Evolutionary conservation across 2,329 filamentous ascomycete species (phyloP).

Genomic region (Capronia coronata): DNA sequence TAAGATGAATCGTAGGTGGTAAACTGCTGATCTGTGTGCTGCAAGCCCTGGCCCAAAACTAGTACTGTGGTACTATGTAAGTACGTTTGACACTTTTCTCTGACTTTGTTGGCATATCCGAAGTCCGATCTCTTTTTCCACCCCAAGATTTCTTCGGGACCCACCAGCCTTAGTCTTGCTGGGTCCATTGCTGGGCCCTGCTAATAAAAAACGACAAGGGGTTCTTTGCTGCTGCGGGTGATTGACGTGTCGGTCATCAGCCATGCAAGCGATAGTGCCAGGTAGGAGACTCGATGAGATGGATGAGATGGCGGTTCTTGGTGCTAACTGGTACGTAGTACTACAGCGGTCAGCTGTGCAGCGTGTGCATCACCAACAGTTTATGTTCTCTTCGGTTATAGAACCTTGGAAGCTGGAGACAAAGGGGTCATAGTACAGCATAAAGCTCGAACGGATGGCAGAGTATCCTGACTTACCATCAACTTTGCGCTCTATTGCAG

Average conservation of each 20-base stretch:
- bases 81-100: background rate
- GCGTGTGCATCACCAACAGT: too few species aligned
- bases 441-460: too few species aligned
- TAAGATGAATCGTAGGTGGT: background rate
- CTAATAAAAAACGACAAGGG: background rate
- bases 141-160: background rate
- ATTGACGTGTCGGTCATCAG: constrained; percentile 4
- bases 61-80: too few species aligned
- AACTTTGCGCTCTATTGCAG: too few species aligned
- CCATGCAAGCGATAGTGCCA: background rate
- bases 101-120: background rate
- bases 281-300: background rate
- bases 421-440: too few species aligned
- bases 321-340: background rate
- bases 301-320: background rate
- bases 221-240: constrained; percentile 10
- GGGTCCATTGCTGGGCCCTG: background rate
- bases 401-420: too few species aligned
- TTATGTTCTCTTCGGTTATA: too few species aligned
- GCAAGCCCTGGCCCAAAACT: too few species aligned
- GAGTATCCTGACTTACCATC: too few species aligned
- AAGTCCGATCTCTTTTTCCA: background rate
- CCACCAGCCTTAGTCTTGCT: background rate
- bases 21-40: background rate
- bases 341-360: background rate